Evolutionary conservation across 2,329 filamentous ascomycete genomes (phyloP).

Genomic region (Alternaria arborescens): DNA sequence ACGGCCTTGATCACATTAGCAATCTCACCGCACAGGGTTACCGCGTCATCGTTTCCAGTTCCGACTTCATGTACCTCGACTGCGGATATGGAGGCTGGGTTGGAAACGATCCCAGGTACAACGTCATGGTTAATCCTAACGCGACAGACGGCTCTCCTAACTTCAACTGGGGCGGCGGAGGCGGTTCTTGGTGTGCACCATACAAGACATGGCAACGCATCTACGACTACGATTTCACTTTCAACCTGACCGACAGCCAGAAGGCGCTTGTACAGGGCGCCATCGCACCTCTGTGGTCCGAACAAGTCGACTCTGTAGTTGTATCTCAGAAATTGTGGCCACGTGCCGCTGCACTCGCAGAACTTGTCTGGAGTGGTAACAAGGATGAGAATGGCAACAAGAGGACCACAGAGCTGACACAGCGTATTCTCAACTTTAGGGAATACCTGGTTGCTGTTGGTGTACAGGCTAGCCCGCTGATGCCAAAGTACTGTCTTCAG

Average conservation of each 20-base stretch:
- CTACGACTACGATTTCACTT: constrained; percentile 66
- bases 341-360: constrained; percentile 64
- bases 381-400: constrained; percentile 59
- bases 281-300: constrained; percentile 62
- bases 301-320: constrained; percentile 64
- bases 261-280: constrained; percentile 62
- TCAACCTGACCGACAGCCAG: constrained; percentile 57
- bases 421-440: constrained; percentile 66
- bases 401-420: constrained; percentile 62
- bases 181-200: constrained; percentile 66
- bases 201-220: constrained; percentile 70
- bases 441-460: constrained; percentile 67
- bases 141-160: constrained; percentile 50
- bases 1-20: constrained; percentile 60
- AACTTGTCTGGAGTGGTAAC: constrained; percentile 66
- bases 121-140: constrained; percentile 62
- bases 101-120: constrained; percentile 65
- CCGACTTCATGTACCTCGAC: constrained; percentile 66
- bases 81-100: constrained; percentile 64
- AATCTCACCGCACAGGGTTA: constrained; percentile 62
- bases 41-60: constrained; percentile 64
- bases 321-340: constrained; percentile 64
- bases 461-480: constrained; percentile 59
- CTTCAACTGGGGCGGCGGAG: constrained; percentile 64
- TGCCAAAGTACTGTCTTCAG: constrained; percentile 67